phyloP scores from a whole-genome alignment of 805 yeast species.

The Ogataea trehalophila region DNA sequence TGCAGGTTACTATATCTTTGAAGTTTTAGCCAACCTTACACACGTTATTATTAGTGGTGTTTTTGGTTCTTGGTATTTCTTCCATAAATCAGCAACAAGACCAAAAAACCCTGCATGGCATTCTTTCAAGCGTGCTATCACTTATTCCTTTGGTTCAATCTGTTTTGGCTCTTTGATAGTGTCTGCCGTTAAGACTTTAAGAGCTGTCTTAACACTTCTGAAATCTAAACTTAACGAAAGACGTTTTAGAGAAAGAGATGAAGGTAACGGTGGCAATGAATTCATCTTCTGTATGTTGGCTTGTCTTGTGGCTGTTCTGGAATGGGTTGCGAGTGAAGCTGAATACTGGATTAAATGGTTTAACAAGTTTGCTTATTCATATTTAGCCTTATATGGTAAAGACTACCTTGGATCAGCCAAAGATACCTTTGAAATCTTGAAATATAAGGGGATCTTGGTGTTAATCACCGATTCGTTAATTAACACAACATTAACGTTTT shows the following conservation, averaged over 20 bases:
- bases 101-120: conserved; percentile 79
- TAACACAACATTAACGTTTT: conserved; percentile 73
- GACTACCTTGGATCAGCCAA: conserved; percentile 70
- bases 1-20: conserved; percentile 79
- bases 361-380: conserved; percentile 86
- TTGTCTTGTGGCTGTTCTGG: conserved; percentile 49
- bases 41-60: conserved; percentile 81
- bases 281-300: conserved; percentile 46
- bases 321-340: conserved; percentile 50
- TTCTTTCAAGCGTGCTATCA: conserved; percentile 69
- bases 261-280: conserved; percentile 40
- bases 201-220: conserved; percentile 47
- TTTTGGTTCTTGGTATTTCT: conserved; percentile 89
- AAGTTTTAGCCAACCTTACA: conserved; percentile 73
- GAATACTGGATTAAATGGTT: conserved; percentile 61
- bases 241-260: conserved; percentile 35
- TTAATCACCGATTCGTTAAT: conserved; percentile 80
- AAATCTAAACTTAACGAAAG: conserved; percentile 35
- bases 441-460: conserved; percentile 79
- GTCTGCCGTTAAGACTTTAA: conserved; percentile 62
- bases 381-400: conserved; percentile 82
- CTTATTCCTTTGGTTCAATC: conserved; percentile 85
- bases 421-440: conserved; percentile 75
- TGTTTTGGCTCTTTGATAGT: conserved; percentile 79
- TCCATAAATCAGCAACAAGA: conserved; percentile 44